Evolutionary conservation across 345 rosid genomes (phyloP), one percentile per base, ranked within the genome.

Genomic region (Salix arbutifolia): DNA sequence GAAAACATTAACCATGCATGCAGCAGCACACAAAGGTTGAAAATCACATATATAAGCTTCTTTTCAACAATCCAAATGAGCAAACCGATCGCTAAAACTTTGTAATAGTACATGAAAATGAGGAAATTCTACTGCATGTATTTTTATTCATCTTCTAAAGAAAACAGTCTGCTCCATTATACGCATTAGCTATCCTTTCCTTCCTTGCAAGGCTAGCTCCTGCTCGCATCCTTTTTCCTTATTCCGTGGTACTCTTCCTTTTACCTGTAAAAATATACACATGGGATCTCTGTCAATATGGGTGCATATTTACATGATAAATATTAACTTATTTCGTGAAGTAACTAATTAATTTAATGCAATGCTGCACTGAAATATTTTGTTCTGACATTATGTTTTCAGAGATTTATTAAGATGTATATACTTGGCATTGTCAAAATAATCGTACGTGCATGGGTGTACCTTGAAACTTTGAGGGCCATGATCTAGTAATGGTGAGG

Each of bases 401-500:
- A 58, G 28, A 9, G 25, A n/a, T 8, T 10, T 58, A 10, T 58
- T 58, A 4, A 58, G 62, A 58, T 0, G n/a, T 10, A 1, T 4
- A 9, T 4, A n/a, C 62, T 56, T 58, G 25, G 62, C 62, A 56
- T 56, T 56, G 62, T n/a, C 62, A 56, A 3, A 25, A 56, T 8
- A 56, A 56, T 56, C 62, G 26, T 9, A 21, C 62, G 14, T 8
- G 26, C 62, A 58, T 58, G 25, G n/a, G 28, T 25, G 70, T 82
- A 87, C 84, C 86, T 84, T 77, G 50, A 71, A 53, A 48, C 64
- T 18, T 25, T 30, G 56, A 65, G 35, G 62, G 48, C 35, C 42
- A 16, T 61, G 11, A 11, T 74, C 81, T 83, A 87, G 86, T 74
- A 65, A 28, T 74, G 61, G 16, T 74, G 70, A 16, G 62, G 77